Conservation (phyloP, 2,329 filamentous ascomycete species). For the Paraphaeosphaeria sporulosa region DNA sequence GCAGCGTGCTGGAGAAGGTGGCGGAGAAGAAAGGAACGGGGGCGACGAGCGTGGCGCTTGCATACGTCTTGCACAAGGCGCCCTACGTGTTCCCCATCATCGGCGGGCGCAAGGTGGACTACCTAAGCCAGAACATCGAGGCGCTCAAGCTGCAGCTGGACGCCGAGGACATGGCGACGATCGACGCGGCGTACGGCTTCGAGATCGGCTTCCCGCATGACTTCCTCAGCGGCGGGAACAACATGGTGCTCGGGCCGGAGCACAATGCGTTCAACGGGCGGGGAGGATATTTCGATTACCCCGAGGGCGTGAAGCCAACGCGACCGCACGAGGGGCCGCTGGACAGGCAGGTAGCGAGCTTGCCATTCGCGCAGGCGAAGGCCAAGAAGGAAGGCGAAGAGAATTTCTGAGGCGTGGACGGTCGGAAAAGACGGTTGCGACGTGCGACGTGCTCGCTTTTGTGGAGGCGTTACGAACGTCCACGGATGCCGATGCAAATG, state of each 20-base stretch:
- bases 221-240: slow-evolving; percentile 29
- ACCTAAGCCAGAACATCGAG: slow-evolving; percentile 74
- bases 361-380: neutral
- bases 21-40: slow-evolving; percentile 63
- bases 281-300: slow-evolving; percentile 35
- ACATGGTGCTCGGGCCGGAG: slow-evolving; percentile 33
- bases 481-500: no score
- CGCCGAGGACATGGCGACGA: slow-evolving; percentile 68
- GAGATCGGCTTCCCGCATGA: slow-evolving; percentile 70
- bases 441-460: neutral
- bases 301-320: slow-evolving; percentile 32
- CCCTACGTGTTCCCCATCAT: slow-evolving; percentile 78
- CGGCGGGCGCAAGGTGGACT: slow-evolving; percentile 72
- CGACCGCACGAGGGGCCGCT: slow-evolving; percentile 34
- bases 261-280: slow-evolving; percentile 30
- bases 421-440: neutral
- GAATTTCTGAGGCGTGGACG: neutral
- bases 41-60: slow-evolving; percentile 70
- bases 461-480: no score
- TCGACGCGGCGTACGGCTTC: slow-evolving; percentile 69
- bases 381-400: neutral
- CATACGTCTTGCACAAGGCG: slow-evolving; percentile 76
- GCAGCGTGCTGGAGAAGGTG: slow-evolving; percentile 66
- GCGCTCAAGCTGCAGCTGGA: slow-evolving; percentile 68
- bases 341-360: slow-evolving; percentile 14